Evolutionary conservation across 805 yeast species (phyloP).

Genomic region (Limtongia smithiae): DNA sequence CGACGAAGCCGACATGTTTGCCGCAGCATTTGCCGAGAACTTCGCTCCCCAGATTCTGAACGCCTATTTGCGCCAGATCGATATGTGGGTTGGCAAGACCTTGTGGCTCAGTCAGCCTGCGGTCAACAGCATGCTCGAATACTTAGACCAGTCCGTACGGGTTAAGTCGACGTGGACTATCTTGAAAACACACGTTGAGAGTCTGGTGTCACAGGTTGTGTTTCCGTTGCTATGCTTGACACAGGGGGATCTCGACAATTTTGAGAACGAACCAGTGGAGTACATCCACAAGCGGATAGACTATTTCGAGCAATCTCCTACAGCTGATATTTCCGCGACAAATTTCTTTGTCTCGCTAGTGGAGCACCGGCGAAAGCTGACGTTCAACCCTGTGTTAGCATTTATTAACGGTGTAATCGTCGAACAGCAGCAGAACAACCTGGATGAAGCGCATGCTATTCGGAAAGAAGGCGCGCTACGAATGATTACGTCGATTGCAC

Average conservation of each 20-base stretch:
- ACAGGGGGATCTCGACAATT: slow-evolving; percentile 63
- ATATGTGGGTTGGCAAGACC: slow-evolving; percentile 62
- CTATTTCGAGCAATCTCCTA: slow-evolving; percentile 51
- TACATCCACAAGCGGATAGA: slow-evolving; percentile 73
- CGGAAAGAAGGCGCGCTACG: slow-evolving; percentile 77
- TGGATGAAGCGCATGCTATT: slow-evolving; percentile 46
- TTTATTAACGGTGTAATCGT: slow-evolving; percentile 51
- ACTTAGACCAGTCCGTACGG: slow-evolving; percentile 42
- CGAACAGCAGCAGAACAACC: slow-evolving; percentile 34
- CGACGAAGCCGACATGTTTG: slow-evolving; percentile 54
- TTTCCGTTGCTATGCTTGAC: slow-evolving; percentile 72
- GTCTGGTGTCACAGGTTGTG: slow-evolving; percentile 65
- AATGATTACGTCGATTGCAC: slow-evolving; percentile 69
- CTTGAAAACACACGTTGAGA: slow-evolving; percentile 61
- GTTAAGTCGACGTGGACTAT: slow-evolving; percentile 62
- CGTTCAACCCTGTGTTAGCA: slow-evolving; percentile 58
- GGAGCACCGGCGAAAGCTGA: slow-evolving; percentile 57
- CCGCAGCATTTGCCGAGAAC: slow-evolving; percentile 49
- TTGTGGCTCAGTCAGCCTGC: slow-evolving; percentile 70
- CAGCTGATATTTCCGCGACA: slow-evolving; percentile 79
- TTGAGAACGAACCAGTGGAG: slow-evolving; percentile 84
- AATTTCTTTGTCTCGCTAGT: slow-evolving; percentile 69
- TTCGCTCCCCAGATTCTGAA: slow-evolving; percentile 72
- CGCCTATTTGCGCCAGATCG: slow-evolving; percentile 62
- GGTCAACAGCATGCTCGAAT: slow-evolving; percentile 52